phyloP scores from a whole-genome alignment of 2,329 filamentous ascomycete species.

The Teratosphaeria destructans region DNA sequence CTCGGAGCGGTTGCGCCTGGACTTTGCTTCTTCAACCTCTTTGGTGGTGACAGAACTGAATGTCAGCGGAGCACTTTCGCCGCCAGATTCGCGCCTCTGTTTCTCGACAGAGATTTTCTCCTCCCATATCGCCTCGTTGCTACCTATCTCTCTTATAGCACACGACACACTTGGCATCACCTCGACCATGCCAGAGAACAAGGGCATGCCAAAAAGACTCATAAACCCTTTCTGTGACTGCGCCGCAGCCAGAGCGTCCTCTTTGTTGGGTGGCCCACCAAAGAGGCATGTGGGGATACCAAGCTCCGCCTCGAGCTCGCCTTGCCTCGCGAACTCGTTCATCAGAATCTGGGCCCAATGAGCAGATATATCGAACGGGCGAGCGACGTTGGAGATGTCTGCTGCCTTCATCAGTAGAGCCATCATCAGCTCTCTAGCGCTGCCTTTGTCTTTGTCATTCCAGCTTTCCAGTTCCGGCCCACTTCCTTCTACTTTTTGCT shows the following conservation, averaged over 20 bases:
- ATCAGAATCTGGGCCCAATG: slow-evolving; percentile 92
- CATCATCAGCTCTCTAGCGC: slow-evolving; percentile 72
- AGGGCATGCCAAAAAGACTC: slow-evolving; percentile 84
- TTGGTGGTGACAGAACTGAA: slow-evolving; percentile 20
- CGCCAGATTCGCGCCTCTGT: slow-evolving; percentile 29
- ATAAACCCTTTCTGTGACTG: slow-evolving; percentile 92
- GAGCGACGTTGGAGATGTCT: slow-evolving; percentile 95
- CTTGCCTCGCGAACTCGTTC: slow-evolving; percentile 88
- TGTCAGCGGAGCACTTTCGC: slow-evolving; percentile 16
- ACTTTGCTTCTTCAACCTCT: slow-evolving; percentile 22
- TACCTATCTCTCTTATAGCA: slow-evolving; percentile 68
- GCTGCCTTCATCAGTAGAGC: slow-evolving; percentile 94
- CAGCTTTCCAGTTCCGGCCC: slow-evolving; percentile 57
- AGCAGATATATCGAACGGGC: slow-evolving; percentile 69
- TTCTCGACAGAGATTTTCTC: slow-evolving; percentile 55
- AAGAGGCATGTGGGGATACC: slow-evolving; percentile 82
- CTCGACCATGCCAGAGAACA: slow-evolving; percentile 81
- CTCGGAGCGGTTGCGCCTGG: slow-evolving; percentile 19
- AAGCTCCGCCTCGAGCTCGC: slow-evolving; percentile 79
- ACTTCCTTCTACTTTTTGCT: slow-evolving; percentile 63
- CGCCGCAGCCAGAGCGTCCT: slow-evolving; percentile 71
- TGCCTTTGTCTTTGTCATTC: slow-evolving; percentile 64
- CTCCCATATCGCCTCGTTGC: slow-evolving; percentile 68
- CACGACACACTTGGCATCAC: slow-evolving; percentile 78
- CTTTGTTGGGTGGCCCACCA: slow-evolving; percentile 64